phyloP scores from a whole-genome alignment of 2,329 filamentous ascomycete species.

The Apiospora marii region DNA sequence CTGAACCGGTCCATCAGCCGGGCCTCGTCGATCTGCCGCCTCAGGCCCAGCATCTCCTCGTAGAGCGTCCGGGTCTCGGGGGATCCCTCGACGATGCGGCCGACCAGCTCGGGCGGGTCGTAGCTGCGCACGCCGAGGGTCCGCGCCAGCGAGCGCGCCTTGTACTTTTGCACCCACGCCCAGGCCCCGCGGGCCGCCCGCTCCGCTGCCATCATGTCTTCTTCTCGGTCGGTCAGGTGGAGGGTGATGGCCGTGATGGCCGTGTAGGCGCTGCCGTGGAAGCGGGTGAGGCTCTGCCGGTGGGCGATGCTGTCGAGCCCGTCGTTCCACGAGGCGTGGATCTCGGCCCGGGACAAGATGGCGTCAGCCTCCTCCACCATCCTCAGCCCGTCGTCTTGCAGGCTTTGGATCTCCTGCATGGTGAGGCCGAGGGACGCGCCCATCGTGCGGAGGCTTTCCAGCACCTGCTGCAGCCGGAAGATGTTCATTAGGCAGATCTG shows the following conservation, averaged over 20 bases:
- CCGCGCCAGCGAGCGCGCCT: neutral
- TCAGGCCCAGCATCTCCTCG: neutral
- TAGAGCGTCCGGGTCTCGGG: neutral
- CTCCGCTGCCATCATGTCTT: neutral
- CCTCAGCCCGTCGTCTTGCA: neutral
- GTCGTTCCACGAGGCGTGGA: neutral
- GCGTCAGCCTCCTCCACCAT: neutral
- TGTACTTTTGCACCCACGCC: conserved; percentile 6
- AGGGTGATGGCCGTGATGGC: neutral
- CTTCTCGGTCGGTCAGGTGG: neutral
- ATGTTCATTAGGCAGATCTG: neutral
- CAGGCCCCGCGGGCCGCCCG: neutral
- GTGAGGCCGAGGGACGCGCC: too few species aligned
- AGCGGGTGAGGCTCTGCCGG: neutral
- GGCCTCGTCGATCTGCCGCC: neutral
- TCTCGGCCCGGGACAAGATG: neutral
- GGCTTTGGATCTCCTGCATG: neutral
- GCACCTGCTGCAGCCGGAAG: neutral
- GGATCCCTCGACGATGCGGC: neutral
- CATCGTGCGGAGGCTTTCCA: neutral
- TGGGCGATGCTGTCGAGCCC: neutral
- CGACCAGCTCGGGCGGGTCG: neutral
- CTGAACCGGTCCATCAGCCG: neutral
- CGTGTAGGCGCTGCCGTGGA: neutral
- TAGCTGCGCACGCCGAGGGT: neutral